phyloP scores from a whole-genome alignment of 805 yeast genomes.

The Kodamaea kakaduensis region DNA sequence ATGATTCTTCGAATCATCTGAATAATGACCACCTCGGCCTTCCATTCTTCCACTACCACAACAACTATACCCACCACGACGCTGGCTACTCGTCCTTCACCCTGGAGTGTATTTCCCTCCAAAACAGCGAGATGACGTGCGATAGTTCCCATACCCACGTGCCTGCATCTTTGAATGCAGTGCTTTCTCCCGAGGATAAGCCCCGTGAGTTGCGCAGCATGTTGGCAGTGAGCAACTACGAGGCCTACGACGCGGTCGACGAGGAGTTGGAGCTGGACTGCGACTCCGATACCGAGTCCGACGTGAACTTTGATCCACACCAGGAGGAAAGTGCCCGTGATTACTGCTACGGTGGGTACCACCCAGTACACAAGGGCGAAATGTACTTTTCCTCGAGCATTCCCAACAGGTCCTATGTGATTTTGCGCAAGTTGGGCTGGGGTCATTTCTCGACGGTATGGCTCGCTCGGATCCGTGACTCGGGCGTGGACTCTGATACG shows the following conservation, averaged over 20 bases:
- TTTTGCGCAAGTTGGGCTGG: slow-evolving; percentile 62
- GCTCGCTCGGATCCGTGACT: slow-evolving; percentile 40
- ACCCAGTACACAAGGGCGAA: slow-evolving; percentile 57
- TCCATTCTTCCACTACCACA: slow-evolving; percentile 3
- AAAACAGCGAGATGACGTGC: slow-evolving; percentile 36
- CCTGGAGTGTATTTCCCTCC: slow-evolving; percentile 36
- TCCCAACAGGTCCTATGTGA: slow-evolving; percentile 37
- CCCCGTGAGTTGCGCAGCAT: slow-evolving; percentile 4
- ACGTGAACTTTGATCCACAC: slow-evolving; percentile 24
- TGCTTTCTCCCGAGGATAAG: slow-evolving; percentile 3
- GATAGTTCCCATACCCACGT: slow-evolving; percentile 5
- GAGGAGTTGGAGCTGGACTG: slow-evolving; percentile 3
- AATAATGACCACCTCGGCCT: too few relatives aligned
- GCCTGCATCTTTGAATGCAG: not conserved
- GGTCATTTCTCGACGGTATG: slow-evolving; percentile 74
- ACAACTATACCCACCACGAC: slow-evolving; percentile 10
- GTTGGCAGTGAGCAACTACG: slow-evolving; percentile 3
- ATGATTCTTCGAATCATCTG: too few relatives aligned
- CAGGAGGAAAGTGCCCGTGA: slow-evolving; percentile 50
- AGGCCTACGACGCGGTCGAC: not conserved
- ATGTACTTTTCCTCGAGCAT: slow-evolving; percentile 39
- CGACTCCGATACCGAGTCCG: slow-evolving; percentile 24
- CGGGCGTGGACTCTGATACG: slow-evolving; percentile 5
- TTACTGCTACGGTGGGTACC: slow-evolving; percentile 61
- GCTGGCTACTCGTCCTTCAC: slow-evolving; percentile 27